Conservation (phyloP, 345 rosid species). For the Eucalyptus viminalis region DNA sequence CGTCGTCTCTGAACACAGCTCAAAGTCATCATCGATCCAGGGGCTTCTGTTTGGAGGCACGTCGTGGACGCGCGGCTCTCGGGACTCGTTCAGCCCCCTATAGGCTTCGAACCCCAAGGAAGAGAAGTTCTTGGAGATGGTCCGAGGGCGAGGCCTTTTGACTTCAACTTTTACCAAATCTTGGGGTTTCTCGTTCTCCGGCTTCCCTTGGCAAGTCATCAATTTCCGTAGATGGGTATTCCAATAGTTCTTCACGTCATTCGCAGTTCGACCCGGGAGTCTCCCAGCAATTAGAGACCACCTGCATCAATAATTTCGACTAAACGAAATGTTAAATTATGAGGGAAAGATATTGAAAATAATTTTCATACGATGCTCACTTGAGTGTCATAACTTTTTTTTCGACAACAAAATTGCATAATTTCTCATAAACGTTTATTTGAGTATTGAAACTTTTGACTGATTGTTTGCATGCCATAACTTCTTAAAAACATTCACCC, state of each 20-base stretch:
- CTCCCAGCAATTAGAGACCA: slow-evolving; percentile 39
- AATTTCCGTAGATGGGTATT: background rate
- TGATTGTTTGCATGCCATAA: too few species aligned
- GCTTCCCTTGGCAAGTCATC: background rate
- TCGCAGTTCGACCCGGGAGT: slow-evolving; percentile 34
- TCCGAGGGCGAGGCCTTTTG: slow-evolving; percentile 8
- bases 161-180: background rate
- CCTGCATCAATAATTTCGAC: background rate
- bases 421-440: too few species aligned
- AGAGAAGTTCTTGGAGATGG: background rate
- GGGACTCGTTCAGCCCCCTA: background rate
- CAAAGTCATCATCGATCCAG: too few species aligned
- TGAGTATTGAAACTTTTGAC: too few species aligned
- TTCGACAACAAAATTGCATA: too few species aligned
- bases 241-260: slow-evolving; percentile 27
- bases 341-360: background rate
- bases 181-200: background rate
- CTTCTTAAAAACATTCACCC: too few species aligned
- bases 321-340: background rate
- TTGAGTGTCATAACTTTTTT: too few species aligned
- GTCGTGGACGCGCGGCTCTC: background rate
- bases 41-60: background rate
- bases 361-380: too few species aligned
- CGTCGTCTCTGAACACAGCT: too few species aligned
- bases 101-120: background rate